A percentile compares a stretch with the other conserved stretches of the same genome.
These are phyloP conservation scores for Coelastrella sp. DNA, from an alignment of 139 green algal genomes.

Conservation along the genomic window DNA sequence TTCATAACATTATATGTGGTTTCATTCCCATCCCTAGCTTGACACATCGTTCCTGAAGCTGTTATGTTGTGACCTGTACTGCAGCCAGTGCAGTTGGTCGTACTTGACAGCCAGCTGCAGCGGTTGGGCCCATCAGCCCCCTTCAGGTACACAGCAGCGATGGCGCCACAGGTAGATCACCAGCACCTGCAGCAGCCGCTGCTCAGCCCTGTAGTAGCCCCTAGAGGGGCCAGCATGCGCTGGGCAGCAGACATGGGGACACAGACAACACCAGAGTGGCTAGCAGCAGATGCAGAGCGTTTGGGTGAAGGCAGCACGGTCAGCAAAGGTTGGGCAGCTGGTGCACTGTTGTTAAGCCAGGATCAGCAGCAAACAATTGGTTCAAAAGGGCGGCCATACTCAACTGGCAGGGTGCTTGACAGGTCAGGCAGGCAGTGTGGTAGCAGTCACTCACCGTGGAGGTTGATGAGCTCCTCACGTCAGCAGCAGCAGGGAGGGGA, in stretches of 20 bases:
- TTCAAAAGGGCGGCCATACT: too few relatives aligned
- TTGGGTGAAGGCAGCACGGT: neutral
- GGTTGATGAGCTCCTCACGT: neutral
- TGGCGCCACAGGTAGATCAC: neutral
- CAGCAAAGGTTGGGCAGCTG: neutral
- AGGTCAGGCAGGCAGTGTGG: too few relatives aligned
- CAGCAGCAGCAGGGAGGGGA: too few relatives aligned
- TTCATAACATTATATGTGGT: neutral
- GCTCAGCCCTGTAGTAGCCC: neutral
- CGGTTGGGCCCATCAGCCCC: neutral
- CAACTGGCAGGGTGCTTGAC: too few relatives aligned
- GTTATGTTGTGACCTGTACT: neutral
- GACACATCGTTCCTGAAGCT: neutral
- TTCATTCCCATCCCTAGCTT: neutral
- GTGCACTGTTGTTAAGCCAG: neutral
- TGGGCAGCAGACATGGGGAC: slow-evolving; percentile 5
- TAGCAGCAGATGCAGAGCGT: slow-evolving; percentile 27
- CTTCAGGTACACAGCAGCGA: slow-evolving; percentile 17
- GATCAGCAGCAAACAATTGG: neutral
- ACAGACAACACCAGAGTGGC: slow-evolving; percentile 16
- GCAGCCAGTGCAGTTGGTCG: neutral
- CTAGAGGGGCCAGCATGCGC: neutral
- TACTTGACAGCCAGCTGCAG: slow-evolving; percentile 33
- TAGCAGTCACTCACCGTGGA: neutral
- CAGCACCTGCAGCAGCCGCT: neutral